Evolutionary conservation across 1,284 basidiomycete species (phyloP).

Genomic region (Ceratobasidium sp.): DNA sequence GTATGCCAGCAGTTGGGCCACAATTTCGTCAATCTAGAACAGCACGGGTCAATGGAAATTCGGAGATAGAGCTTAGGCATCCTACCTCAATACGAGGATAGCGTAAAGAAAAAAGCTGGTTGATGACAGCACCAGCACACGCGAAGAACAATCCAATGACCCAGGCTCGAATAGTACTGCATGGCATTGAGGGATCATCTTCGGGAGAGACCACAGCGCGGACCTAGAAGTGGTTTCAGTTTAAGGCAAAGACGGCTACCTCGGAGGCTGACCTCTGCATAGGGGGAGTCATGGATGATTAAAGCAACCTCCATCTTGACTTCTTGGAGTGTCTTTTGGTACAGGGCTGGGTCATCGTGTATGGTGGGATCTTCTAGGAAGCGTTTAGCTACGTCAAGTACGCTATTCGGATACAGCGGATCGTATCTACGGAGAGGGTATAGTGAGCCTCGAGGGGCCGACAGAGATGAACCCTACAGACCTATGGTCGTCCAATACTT

Average conservation of each 20-base stretch:
- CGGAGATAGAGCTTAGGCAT: conserved; percentile 43
- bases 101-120: conserved; percentile 57
- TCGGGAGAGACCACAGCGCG: conserved; percentile 48
- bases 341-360: not conserved
- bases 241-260: no score
- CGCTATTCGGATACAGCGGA: not conserved
- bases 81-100: conserved; percentile 50
- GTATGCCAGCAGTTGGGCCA: conserved; percentile 47
- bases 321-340: conserved; percentile 38
- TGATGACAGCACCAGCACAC: conserved; percentile 50
- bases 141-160: conserved; percentile 58
- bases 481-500: conserved; percentile 24
- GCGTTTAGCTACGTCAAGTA: conserved; percentile 6
- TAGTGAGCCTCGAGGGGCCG: not conserved
- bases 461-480: not conserved
- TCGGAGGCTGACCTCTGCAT: conserved; percentile 43
- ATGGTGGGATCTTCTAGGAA: conserved; percentile 8
- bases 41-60: not conserved
- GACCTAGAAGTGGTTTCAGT: conserved; percentile 44
- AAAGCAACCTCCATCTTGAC: conserved; percentile 50
- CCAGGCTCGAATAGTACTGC: conserved; percentile 64
- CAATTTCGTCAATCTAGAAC: conserved; percentile 39
- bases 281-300: conserved; percentile 49
- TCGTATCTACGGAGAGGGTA: not conserved
- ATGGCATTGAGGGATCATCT: conserved; percentile 51